A percentile compares a stretch with the other conserved stretches of the same genome.
These are phyloP conservation scores for Mycogone perniciosa DNA, from an alignment of 2,329 filamentous ascomycete species.

Conservation along the genomic window DNA sequence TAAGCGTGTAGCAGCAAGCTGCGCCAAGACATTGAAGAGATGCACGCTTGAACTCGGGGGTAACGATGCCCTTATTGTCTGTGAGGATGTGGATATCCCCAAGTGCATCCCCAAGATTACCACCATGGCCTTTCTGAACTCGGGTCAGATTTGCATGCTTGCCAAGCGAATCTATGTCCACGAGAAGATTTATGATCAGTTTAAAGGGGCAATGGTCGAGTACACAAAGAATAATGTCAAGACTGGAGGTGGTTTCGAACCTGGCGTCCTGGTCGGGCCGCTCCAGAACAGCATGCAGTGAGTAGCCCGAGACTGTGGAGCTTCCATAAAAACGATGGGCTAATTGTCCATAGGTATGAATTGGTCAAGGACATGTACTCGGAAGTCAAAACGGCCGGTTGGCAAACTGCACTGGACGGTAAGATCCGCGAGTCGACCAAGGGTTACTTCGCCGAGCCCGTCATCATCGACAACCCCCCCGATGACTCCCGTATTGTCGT, in stretches of 20 bases:
- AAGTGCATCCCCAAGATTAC: slow-evolving; percentile 28
- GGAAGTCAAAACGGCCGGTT: slow-evolving; percentile 34
- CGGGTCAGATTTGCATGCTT: slow-evolving; percentile 55
- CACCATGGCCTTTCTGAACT: slow-evolving; percentile 43
- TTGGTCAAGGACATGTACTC: slow-evolving; percentile 18
- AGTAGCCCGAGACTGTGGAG: background rate
- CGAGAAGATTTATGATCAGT: slow-evolving; percentile 48
- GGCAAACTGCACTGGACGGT: slow-evolving; percentile 18
- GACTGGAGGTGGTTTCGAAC: slow-evolving; percentile 37
- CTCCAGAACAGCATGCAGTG: slow-evolving; percentile 57
- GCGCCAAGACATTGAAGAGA: slow-evolving; percentile 58
- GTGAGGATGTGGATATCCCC: slow-evolving; percentile 44
- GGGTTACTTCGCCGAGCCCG: slow-evolving; percentile 25
- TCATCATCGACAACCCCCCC: slow-evolving; percentile 22
- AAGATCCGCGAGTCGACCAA: slow-evolving; percentile 16
- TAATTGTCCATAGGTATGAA: background rate
- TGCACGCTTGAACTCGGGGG: slow-evolving; percentile 63
- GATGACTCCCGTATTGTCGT: slow-evolving; percentile 41
- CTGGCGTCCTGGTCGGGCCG: slow-evolving; percentile 42
- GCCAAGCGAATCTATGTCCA: slow-evolving; percentile 54
- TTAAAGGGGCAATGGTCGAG: slow-evolving; percentile 40
- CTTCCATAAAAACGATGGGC: background rate
- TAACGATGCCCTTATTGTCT: slow-evolving; percentile 50
- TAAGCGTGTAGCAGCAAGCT: slow-evolving; percentile 65
- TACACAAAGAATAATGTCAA: slow-evolving; percentile 38